These are phyloP conservation scores for Mastigamoeba balamuthi DNA, from an alignment of 78 protist species.

Conservation along the genomic window DNA sequence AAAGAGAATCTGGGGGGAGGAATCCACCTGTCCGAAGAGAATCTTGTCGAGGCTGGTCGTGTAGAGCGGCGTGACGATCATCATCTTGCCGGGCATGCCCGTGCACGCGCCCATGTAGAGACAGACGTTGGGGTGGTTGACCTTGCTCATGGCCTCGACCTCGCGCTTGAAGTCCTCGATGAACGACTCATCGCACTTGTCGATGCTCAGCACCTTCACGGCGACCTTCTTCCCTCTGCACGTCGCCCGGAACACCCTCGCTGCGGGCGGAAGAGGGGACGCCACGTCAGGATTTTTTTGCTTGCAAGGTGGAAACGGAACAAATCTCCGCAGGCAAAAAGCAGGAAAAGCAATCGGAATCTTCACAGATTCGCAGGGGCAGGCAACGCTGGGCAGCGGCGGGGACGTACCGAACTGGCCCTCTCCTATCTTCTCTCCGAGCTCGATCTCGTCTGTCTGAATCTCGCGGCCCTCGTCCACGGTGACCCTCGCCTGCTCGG, in stretches of 20 bases:
- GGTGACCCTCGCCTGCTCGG: too few species aligned
- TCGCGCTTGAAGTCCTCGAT: background rate
- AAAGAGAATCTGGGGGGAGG: too few species aligned
- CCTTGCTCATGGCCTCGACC: background rate
- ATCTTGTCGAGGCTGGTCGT: background rate
- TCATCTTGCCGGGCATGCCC: background rate
- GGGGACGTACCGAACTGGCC: background rate
- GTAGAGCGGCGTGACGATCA: background rate
- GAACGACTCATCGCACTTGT: background rate
- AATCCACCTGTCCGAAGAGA: too few species aligned
- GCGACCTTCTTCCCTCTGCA: background rate
- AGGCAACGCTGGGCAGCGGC: background rate
- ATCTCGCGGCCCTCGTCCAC: too few species aligned
- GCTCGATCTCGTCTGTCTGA: background rate
- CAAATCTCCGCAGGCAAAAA: too few species aligned
- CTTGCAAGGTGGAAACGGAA: too few species aligned
- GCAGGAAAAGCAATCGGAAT: too few species aligned
- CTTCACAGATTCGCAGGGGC: too few species aligned
- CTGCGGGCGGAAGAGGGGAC: background rate
- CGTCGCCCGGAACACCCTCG: background rate
- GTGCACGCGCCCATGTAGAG: background rate
- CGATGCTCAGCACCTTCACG: background rate
- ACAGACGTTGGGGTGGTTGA: background rate
- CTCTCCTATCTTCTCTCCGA: background rate
- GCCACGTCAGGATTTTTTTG: too few species aligned